Conservation (phyloP, 305 asterid genomes). For the Ruellia speciosa region DNA sequence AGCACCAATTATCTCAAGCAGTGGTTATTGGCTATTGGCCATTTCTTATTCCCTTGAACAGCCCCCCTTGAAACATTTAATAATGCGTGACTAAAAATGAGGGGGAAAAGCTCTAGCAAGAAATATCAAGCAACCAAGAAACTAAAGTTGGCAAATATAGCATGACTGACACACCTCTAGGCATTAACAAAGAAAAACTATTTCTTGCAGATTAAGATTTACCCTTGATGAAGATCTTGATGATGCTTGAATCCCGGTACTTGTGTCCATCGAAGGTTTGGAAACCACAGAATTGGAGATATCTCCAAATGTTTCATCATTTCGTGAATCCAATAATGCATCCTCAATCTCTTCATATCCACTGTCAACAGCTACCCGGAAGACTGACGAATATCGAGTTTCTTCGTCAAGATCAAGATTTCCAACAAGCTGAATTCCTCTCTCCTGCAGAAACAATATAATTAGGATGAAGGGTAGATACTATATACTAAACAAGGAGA, state of each 20-base stretch:
- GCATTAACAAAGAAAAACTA: not conserved
- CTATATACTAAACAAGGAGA: conserved; percentile 10
- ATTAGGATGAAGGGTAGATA: conserved; percentile 17
- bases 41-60: too few species aligned
- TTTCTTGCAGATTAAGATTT: conserved; percentile 14
- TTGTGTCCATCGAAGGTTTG: conserved; percentile 32
- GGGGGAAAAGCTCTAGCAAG: not conserved
- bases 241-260: conserved; percentile 29
- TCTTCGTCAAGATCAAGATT: conserved; percentile 83
- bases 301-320: conserved; percentile 81
- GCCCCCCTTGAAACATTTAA: too few species aligned
- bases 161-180: not conserved
- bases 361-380: conserved; percentile 64
- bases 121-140: not conserved
- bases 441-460: conserved; percentile 49
- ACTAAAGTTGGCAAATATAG: not conserved
- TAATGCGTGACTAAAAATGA: too few species aligned
- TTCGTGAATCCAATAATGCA: conserved; percentile 50
- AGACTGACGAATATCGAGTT: conserved; percentile 77
- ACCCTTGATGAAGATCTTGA: conserved; percentile 47
- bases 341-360: conserved; percentile 73
- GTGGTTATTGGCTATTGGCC: too few species aligned
- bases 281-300: conserved; percentile 35
- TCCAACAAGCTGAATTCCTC: conserved; percentile 68
- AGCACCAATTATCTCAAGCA: too few species aligned